phyloP scores from a whole-genome alignment of 352 stramenopile genomes.

The Phytophthora tubulina region DNA sequence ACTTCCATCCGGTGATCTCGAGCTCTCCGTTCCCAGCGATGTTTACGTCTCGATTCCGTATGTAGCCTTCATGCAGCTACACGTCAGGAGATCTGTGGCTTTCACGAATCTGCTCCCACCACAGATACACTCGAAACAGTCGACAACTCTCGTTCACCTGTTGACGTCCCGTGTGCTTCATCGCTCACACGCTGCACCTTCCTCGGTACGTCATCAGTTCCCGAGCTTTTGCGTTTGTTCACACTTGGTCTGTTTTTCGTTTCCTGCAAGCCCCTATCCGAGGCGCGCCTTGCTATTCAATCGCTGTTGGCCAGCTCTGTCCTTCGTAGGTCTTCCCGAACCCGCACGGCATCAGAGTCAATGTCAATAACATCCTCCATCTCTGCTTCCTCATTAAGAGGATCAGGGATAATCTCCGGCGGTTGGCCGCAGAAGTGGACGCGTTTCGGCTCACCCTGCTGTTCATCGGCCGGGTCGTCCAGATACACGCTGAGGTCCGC shows the following conservation, averaged over 20 bases:
- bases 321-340: constrained; percentile 37
- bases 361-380: constrained; percentile 31
- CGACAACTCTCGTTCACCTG: constrained; percentile 11
- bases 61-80: constrained; percentile 32
- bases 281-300: constrained; percentile 29
- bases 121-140: constrained; percentile 6
- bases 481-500: constrained; percentile 53
- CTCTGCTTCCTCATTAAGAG: constrained; percentile 12
- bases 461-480: constrained; percentile 41
- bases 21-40: constrained; percentile 18
- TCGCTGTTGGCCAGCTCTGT: constrained; percentile 45
- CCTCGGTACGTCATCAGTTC: constrained; percentile 12
- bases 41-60: constrained; percentile 5
- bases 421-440: constrained; percentile 62
- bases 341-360: constrained; percentile 25
- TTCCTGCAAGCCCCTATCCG: constrained; percentile 19
- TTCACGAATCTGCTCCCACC: constrained; percentile 4
- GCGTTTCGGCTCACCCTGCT: constrained; percentile 55
- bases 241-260: constrained; percentile 17
- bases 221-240: constrained; percentile 21
- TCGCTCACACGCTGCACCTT: constrained; percentile 23
- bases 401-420: constrained; percentile 55
- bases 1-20: constrained; percentile 43
- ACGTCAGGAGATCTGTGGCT: background rate
- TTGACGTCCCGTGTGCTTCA: constrained; percentile 7